Percentiles rank a stretch among this genome's conserved stretches.
phyloP scores from a whole-genome alignment of 257 asterid species.

The Rauvolfia tetraphylla region DNA sequence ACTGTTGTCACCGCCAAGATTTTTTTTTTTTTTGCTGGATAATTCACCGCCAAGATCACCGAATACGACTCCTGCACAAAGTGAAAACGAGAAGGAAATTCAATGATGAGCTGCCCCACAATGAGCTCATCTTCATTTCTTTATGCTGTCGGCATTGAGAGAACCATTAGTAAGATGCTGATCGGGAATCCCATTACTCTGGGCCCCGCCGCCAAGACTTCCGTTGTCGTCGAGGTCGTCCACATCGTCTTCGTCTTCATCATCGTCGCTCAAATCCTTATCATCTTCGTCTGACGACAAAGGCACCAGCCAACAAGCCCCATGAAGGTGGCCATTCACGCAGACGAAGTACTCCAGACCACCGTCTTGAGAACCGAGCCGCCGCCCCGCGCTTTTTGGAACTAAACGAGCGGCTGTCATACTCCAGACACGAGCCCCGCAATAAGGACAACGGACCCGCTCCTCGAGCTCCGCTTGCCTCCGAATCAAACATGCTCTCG shows the following conservation, averaged over 20 bases:
- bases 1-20: neutral
- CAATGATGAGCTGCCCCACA: neutral
- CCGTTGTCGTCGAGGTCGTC: neutral
- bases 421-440: slow-evolving; percentile 81
- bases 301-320: slow-evolving; percentile 69
- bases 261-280: neutral
- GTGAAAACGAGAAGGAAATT: neutral
- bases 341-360: slow-evolving; percentile 79
- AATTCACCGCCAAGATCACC: neutral
- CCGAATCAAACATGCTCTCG: slow-evolving; percentile 57
- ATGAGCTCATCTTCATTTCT: neutral
- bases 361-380: slow-evolving; percentile 66
- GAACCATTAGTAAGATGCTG: neutral
- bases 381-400: slow-evolving; percentile 60
- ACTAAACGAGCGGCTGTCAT: slow-evolving; percentile 73
- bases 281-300: slow-evolving; percentile 52
- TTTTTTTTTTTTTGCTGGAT: no score
- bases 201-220: neutral
- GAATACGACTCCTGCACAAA: neutral
- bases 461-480: slow-evolving; percentile 54
- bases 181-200: neutral
- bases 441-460: slow-evolving; percentile 57
- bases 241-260: neutral
- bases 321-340: slow-evolving; percentile 77
- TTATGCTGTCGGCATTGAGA: neutral